Evolutionary conservation across 2,329 filamentous ascomycete genomes (phyloP).

Genomic region (Arthrocladium fulminans): DNA sequence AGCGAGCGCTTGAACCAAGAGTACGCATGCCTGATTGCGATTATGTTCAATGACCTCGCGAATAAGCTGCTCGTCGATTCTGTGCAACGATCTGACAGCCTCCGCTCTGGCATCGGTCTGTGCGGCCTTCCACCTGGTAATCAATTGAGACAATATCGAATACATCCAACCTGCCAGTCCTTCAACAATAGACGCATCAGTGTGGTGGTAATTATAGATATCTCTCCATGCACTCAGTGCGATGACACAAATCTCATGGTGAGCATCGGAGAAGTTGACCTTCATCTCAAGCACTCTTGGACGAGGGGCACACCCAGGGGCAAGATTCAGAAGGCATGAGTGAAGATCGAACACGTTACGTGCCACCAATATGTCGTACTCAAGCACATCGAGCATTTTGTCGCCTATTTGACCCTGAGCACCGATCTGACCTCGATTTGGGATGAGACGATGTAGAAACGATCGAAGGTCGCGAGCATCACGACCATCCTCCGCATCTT

Average conservation of each 20-base stretch:
- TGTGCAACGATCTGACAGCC: background rate
- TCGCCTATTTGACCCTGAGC: slow-evolving; percentile 8
- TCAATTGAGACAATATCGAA: slow-evolving; percentile 3
- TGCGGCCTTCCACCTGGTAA: slow-evolving; percentile 2
- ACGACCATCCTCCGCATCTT: background rate
- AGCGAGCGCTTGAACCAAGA: background rate
- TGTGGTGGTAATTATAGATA: slow-evolving; percentile 2
- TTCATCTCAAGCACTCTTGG: slow-evolving; percentile 8
- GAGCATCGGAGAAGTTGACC: slow-evolving; percentile 6
- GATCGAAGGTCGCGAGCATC: slow-evolving; percentile 4
- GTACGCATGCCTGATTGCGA: background rate
- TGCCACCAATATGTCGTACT: slow-evolving; percentile 8
- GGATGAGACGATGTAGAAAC: slow-evolving; percentile 6
- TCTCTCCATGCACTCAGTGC: slow-evolving; percentile 2
- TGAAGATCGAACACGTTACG: slow-evolving; percentile 8
- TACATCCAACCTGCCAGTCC: slow-evolving; percentile 6
- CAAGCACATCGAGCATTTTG: slow-evolving; percentile 7
- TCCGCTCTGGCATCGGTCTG: slow-evolving; percentile 1
- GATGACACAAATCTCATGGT: slow-evolving; percentile 7
- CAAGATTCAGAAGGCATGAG: slow-evolving; percentile 1
- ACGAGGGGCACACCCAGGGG: slow-evolving; percentile 4
- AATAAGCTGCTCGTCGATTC: background rate
- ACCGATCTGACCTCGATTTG: slow-evolving; percentile 6
- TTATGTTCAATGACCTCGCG: slow-evolving; percentile 6
- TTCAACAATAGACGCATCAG: slow-evolving; percentile 1